Base-by-base conservation (phyloP, 2,329 filamentous ascomycete species). In the Epichloe uncinata region DNA sequence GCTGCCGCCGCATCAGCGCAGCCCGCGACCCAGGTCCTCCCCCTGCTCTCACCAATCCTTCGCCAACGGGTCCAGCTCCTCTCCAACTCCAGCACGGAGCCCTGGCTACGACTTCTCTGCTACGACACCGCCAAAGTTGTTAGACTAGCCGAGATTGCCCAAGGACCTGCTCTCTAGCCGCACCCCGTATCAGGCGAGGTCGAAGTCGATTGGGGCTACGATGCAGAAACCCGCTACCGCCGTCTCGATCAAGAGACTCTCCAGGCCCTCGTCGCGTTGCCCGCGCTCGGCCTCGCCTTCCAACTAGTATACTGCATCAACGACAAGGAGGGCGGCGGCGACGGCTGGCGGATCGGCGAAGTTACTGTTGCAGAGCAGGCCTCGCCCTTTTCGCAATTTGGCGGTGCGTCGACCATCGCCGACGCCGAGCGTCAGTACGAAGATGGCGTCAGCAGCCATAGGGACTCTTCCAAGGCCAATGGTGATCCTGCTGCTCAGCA, bases 111-210 rank as follows among this genome's bases (percentile, higher is more conserved):
- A 1, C 72, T 90, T 34, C 73, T 91, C 22, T 84, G 79, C 61
- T 90, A 87, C 70, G 78, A 85, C 58, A 59, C 72, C 7, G 65
- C 73, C 54, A 74, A 75, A 54, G 70, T 73, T 3, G 69, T 77
- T 42, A 75, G 72, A 55, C 72, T 91, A 16, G 71, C 75, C n/a
- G 70, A 78, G 51, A 69, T 84, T 13, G 79, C 81, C 34, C 74
- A 75, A 56, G 74, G 75, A 50, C 78, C 85, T 48, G 69, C 74
- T 43, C 70, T 91, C 34, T 84, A 90, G 63, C 84, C 85, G n/a
- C 87, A 93, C 59, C 87, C 87, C 3, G 79, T 84, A 4, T 88
- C 84, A 2, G 86, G 85, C 49, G 85, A 90, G 64, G 78, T 91
- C 49, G 86, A 91, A 66, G 67, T 90, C 18, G 81, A 86, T 63